Base-by-base conservation (phyloP, 2,329 filamentous ascomycete species). In the Ophiocordyceps camponoti-saundersi region DNA sequence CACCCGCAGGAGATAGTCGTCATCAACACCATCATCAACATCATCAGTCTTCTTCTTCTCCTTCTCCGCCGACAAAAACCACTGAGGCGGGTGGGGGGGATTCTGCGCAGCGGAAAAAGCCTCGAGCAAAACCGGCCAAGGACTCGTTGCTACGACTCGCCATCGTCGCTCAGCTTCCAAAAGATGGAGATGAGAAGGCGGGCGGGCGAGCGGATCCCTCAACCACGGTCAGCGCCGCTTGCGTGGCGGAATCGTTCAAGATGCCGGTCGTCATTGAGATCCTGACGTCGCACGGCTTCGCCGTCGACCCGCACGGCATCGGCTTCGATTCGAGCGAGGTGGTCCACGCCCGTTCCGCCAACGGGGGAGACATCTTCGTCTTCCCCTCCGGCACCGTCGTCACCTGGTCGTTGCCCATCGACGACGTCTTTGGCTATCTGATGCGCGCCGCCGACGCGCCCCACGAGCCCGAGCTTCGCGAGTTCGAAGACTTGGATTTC, bases 321-420 rank as follows among this genome's bases (percentile, higher is more conserved):
- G 73, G 70, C 15, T 80, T 82, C 53, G 75, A 80, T 53, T 66
- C 70, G 44, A 68, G 69, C 52, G 77, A 80, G 56, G 76, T 82
- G 6, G 73, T 82, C 44, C 78, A 82, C 56, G 78, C 77, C 7
- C 67, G 75, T 46, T 70, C 71, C 10, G 68, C 73, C 49, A 74
- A 77, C 58, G 71, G 78, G 48, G 89, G 88, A 32, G 92, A 98
- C 64, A 79, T 96, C 45, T 96, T 96, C 59, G 81, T 98, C 48
- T 98, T 98, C 54, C 88, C 90, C 10, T 95, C 89, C 0, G 92
- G 92, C 12, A 94, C 89, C 13, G 75, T 96, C 8, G 92, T 96
- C 6, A 82, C 86, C 22, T 98, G 92, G 92, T 85, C 85, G 6
- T 71, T 95, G 1, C 81, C 86, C 1, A 76, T 87, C 50, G 78